Percentiles rank a stretch among this genome's conserved stretches.
phyloP scores from a whole-genome alignment of 495 filamentous ascomycete genomes.

The Pseudomonodictys pantanalensis region DNA sequence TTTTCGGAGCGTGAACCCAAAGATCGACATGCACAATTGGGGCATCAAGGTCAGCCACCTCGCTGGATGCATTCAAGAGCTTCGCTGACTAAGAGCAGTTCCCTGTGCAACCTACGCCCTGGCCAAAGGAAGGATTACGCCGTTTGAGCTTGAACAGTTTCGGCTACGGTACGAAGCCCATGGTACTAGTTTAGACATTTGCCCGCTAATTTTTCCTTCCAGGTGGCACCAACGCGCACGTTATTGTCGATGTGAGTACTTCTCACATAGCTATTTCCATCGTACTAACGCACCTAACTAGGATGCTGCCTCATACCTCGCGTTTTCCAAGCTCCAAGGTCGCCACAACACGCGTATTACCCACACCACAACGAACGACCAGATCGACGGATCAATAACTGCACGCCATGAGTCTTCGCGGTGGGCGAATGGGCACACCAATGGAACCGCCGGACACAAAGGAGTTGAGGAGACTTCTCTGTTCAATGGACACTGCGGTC shows the following conservation, averaged over 20 bases:
- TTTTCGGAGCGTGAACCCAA: conserved; percentile 39
- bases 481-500: too few relatives aligned
- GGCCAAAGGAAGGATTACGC: conserved; percentile 35
- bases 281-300: neutral
- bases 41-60: too few relatives aligned
- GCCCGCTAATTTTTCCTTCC: conserved; percentile 15
- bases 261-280: neutral
- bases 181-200: neutral
- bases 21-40: conserved; percentile 27
- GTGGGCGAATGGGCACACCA: too few relatives aligned
- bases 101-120: conserved; percentile 16
- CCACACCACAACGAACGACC: too few relatives aligned
- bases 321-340: neutral
- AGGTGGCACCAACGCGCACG: neutral
- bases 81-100: too few relatives aligned
- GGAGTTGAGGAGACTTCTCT: too few relatives aligned
- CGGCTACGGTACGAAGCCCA: conserved; percentile 21
- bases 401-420: too few relatives aligned
- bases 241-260: neutral
- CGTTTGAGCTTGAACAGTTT: conserved; percentile 32
- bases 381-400: too few relatives aligned
- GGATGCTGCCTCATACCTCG: neutral
- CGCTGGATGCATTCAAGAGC: too few relatives aligned
- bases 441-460: too few relatives aligned
- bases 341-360: too few relatives aligned